Evolutionary conservation across 192 early-diverging fungal species (phyloP), one percentile per base, ranked within the genome.

Genomic region (Gigaspora rosea): DNA sequence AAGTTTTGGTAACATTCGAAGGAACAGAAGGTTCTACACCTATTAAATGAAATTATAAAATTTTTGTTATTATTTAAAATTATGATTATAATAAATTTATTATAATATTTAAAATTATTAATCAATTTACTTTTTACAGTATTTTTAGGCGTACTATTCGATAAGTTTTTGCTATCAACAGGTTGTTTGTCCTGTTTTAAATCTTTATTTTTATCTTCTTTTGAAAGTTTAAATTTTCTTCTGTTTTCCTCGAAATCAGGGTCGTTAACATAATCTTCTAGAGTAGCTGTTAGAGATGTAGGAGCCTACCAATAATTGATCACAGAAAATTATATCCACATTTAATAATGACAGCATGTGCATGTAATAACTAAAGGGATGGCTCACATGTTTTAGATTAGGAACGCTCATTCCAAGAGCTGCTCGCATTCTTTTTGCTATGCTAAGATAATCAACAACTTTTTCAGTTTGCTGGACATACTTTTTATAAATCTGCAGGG

Each of bases 401-500:
- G 92, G 94, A 72, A 95, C 91, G 41, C 86, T 84, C 35, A 93
- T 86, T 35, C 87, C 81, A 36, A 94, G 83, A 18, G 81, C 82
- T 41, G 77, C 51, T 68, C 87, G 82, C 51, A 91, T 77, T 33
- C 82, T 88, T 63, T 89, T 87, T 33, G 91, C 93, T 71, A 86
- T 86, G 33, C 89, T 83, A 59, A 95, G 87, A 69, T 92, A 92
- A 41, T 89, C 88, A n/a, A 92, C 84, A 4, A 85, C 86, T 61
- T 84, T 86, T 58, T 87, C 87, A 2, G 91, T 92, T 67, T 95
- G 93, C 41, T 85, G 84, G 22, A 90, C 91, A 82, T 93, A 95
- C 13, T 63, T 85, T 73, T 94, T 94, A 85, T 95, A 95, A 50
- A 94, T 90, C 56, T 88, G 82, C 32, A 95, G 78, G 15, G 91